Percentiles rank a stretch among this genome's conserved stretches.
phyloP scores from a whole-genome alignment of 2,329 filamentous ascomycete genomes.

The Colletotrichum tofieldiae region DNA sequence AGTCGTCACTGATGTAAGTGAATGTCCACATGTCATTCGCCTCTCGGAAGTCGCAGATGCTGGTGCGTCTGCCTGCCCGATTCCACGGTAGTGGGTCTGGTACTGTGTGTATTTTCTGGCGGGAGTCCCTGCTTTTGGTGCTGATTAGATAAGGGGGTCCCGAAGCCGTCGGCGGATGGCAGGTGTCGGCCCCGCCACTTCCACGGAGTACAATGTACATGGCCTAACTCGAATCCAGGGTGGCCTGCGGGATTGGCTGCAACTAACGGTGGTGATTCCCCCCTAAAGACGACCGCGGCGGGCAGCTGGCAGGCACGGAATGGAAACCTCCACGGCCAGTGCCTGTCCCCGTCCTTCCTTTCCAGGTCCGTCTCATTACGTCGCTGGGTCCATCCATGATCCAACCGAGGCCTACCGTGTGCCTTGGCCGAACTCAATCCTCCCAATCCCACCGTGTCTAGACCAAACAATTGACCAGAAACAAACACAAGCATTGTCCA shows the following conservation, averaged over 20 bases:
- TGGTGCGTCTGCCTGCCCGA: constrained; percentile 5
- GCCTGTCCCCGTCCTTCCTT: constrained; percentile 25
- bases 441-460: constrained; percentile 11
- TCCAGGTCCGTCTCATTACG: constrained; percentile 37
- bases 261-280: constrained; percentile 2
- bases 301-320: constrained; percentile 16
- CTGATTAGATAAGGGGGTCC: constrained; percentile 14
- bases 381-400: constrained; percentile 40
- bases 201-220: background rate
- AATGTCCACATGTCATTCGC: constrained; percentile 7
- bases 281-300: background rate
- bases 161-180: background rate
- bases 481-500: constrained; percentile 5
- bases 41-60: constrained; percentile 1
- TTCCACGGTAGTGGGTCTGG: constrained; percentile 7
- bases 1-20: constrained; percentile 8
- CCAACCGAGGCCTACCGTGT: constrained; percentile 30
- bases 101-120: background rate
- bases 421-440: constrained; percentile 32
- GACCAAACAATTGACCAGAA: constrained; percentile 3
- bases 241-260: constrained; percentile 17
- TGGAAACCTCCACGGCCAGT: constrained; percentile 15
- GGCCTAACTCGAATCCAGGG: constrained; percentile 15
- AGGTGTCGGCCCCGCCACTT: background rate
- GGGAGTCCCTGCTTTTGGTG: background rate